Percentiles rank a stretch among this genome's conserved stretches.
These are phyloP conservation scores for Xylaria sp. DNA, from an alignment of 2,329 filamentous ascomycete species.

Conservation along the genomic window DNA sequence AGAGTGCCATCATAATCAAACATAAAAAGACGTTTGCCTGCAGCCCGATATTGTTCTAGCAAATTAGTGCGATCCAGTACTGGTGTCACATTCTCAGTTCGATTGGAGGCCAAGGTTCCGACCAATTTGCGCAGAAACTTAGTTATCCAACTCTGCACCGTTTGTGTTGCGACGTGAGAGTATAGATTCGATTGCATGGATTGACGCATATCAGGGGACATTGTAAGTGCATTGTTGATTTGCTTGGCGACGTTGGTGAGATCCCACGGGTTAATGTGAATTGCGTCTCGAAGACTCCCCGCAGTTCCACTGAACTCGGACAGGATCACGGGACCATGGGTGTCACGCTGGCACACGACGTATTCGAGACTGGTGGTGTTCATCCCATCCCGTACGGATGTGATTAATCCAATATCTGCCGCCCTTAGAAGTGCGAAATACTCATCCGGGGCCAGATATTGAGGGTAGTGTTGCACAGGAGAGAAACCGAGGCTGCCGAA, in stretches of 20 bases:
- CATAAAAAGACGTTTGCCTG: constrained; percentile 89
- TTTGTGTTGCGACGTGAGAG: constrained; percentile 84
- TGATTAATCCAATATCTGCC: constrained; percentile 92
- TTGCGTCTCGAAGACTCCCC: constrained; percentile 82
- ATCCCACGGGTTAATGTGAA: constrained; percentile 98
- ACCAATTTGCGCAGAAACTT: constrained; percentile 82
- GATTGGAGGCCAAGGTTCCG: constrained; percentile 80
- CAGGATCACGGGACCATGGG: constrained; percentile 87
- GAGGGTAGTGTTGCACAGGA: constrained; percentile 93
- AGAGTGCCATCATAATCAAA: constrained; percentile 99
- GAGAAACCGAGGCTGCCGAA: constrained; percentile 90
- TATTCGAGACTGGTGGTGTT: constrained; percentile 97
- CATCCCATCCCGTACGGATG: constrained; percentile 96
- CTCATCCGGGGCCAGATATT: constrained; percentile 88
- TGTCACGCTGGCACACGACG: constrained; percentile 88
- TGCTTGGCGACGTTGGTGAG: constrained; percentile 83
- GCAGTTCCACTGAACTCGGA: constrained; percentile 97
- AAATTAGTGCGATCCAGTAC: constrained; percentile 79
- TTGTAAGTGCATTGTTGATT: constrained; percentile 82
- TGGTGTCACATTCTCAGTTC: constrained; percentile 80
- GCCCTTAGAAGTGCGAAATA: constrained; percentile 94
- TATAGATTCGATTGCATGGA: constrained; percentile 80
- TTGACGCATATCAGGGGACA: constrained; percentile 72
- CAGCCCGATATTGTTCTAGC: constrained; percentile 76
- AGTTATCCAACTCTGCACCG: constrained; percentile 85